phyloP scores from a whole-genome alignment of 306 rosid species.

The Geum urbanum region DNA sequence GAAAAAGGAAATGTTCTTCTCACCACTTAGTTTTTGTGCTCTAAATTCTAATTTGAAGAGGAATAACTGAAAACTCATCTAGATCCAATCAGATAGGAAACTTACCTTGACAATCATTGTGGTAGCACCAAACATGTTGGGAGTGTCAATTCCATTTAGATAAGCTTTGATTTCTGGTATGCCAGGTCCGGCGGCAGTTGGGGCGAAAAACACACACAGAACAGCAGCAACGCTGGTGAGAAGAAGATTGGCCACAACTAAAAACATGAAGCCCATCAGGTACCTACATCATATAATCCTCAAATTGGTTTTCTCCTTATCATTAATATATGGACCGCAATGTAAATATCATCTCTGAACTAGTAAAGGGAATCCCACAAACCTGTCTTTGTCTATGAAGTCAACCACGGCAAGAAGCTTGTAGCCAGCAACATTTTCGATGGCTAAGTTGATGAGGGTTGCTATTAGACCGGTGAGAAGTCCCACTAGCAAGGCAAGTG shows the following conservation, averaged over 20 bases:
- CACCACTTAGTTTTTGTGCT: background rate
- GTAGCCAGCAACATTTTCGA: conserved; percentile 85
- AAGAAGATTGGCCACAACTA: conserved; percentile 50
- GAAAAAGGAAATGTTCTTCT: conserved; percentile 20
- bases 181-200: conserved; percentile 93
- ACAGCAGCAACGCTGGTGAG: conserved; percentile 55
- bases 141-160: conserved; percentile 88
- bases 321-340: background rate
- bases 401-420: conserved; percentile 59
- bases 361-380: background rate
- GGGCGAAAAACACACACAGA: conserved; percentile 82
- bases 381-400: conserved; percentile 55
- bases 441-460: conserved; percentile 76
- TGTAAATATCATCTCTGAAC: background rate
- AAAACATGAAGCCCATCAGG: conserved; percentile 51
- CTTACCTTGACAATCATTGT: conserved; percentile 73
- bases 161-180: conserved; percentile 96
- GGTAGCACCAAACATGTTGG: conserved; percentile 75
- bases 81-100: conserved; percentile 3
- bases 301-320: background rate
- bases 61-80: background rate
- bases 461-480: conserved; percentile 80
- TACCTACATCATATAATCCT: conserved; percentile 44
- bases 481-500: conserved; percentile 70
- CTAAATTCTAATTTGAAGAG: background rate